Base-by-base conservation (phyloP, 2,329 filamentous ascomycete species). In the Sclerotinia trifoliorum region DNA sequence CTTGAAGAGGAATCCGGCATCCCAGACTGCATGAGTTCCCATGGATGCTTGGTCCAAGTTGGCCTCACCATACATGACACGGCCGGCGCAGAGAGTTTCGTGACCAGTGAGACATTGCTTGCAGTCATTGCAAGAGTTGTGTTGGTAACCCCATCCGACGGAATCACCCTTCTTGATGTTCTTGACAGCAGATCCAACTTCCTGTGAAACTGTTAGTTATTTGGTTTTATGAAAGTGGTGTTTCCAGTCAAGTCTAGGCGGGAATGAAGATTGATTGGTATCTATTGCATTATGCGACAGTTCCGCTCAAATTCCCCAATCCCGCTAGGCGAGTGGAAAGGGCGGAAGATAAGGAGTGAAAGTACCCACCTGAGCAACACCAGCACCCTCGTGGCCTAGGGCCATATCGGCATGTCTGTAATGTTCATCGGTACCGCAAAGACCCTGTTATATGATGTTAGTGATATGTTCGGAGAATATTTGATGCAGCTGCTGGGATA, bases 351-450 rank as follows among this genome's bases (percentile, higher is more conserved):
- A 29, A 26, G 62, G 32, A 29, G 46, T 24, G 44, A 19, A 17
- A 13, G 54, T 51, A 52, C 65, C 62, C 70, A 75, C 74, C 67
- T 80, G 77, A 15, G 85, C 78, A 39, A 81, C 60, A 52, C 83
- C 83, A 44, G 82, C 79, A 61, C 83, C 82, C 73, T 86, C 83
- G 71, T 85, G 83, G 8, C 83, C 83, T 0, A 85, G 77, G 17
- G 74, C 80, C 76, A 80, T 79, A 67, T 80, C 78, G 2, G 56
- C 77, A 8, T 71, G 68, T 68, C 67, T 74, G 69, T 76, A 79
- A 71, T 83, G 81, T 61, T 81, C 72, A 69, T 82, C 84, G 4
- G 89, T 91, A 62, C 86, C 87, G 77, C 89, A 91, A 64, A 91
- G 80, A 42, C 89, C 89, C 60, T 62, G 26, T 10, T 26, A 24